A percentile compares a stretch with the other conserved stretches of the same genome.
These are phyloP conservation scores for Odonthalia washingtoniensis DNA, from an alignment of 31 red algal genomes.

Conservation along the genomic window DNA sequence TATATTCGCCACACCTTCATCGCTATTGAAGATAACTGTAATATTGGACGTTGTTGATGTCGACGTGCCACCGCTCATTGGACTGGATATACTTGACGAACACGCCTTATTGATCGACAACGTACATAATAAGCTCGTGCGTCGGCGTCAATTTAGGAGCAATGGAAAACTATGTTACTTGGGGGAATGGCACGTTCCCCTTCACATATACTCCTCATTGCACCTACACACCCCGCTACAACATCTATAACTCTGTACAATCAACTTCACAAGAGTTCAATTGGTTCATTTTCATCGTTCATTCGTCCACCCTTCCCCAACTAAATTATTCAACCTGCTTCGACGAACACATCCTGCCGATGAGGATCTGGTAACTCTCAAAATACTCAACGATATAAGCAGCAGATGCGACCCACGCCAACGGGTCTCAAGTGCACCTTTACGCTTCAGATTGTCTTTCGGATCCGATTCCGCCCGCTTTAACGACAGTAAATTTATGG, in stretches of 20 bases:
- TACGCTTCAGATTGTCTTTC: slow-evolving; percentile 1
- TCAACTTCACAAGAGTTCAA: neutral
- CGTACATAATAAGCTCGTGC: slow-evolving; percentile 39
- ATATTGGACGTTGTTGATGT: slow-evolving; percentile 30
- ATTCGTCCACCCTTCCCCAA: slow-evolving; percentile 21
- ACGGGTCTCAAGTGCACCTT: slow-evolving; percentile 15
- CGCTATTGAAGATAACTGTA: neutral
- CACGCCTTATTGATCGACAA: neutral
- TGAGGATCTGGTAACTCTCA: neutral
- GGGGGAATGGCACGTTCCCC: too few relatives aligned
- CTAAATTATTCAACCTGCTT: slow-evolving; percentile 40
- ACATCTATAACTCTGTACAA: neutral
- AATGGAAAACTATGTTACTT: too few relatives aligned
- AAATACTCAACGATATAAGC: neutral
- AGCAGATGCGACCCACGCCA: slow-evolving; percentile 33
- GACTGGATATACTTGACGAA: slow-evolving; percentile 34
- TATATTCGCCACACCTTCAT: neutral
- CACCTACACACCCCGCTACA: neutral
- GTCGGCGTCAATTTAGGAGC: too few relatives aligned
- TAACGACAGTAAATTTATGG: slow-evolving; percentile 28
- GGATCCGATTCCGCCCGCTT: slow-evolving; percentile 17
- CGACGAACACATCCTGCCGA: neutral
- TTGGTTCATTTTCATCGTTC: neutral
- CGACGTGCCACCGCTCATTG: slow-evolving; percentile 45
- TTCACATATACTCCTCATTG: too few relatives aligned